A percentile compares a stretch with the other conserved stretches of the same genome.
phyloP scores from a whole-genome alignment of 2,329 filamentous ascomycete species.

The Alternaria rosae region DNA sequence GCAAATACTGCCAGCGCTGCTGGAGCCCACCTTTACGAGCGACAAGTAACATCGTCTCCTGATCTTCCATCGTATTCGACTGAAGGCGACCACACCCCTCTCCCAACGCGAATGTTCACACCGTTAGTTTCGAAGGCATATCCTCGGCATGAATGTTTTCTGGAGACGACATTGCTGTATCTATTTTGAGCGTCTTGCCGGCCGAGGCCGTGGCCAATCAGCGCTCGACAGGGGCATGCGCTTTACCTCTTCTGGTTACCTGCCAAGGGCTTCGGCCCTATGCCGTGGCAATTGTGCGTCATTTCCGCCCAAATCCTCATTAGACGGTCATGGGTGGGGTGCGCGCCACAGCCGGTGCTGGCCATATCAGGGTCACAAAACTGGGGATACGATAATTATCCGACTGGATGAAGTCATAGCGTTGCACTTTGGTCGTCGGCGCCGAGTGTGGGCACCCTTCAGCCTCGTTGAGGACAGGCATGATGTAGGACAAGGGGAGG shows the following conservation, averaged over 20 bases:
- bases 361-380: slow-evolving; percentile 9
- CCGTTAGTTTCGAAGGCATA: slow-evolving; percentile 10
- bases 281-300: slow-evolving; percentile 10
- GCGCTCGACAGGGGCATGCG: background rate
- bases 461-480: slow-evolving; percentile 7
- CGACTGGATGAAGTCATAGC: slow-evolving; percentile 15
- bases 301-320: slow-evolving; percentile 1
- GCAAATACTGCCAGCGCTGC: background rate
- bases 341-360: slow-evolving; percentile 12
- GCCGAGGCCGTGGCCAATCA: slow-evolving; percentile 5
- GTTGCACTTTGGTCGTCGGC: slow-evolving; percentile 9
- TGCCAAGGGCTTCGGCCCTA: background rate
- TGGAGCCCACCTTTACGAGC: background rate
- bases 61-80: background rate
- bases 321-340: slow-evolving; percentile 2
- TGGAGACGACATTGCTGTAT: slow-evolving; percentile 10
- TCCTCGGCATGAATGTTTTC: slow-evolving; percentile 15
- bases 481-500: slow-evolving; percentile 8
- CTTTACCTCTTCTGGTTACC: background rate
- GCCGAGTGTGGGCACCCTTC: slow-evolving; percentile 2
- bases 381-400: slow-evolving; percentile 15
- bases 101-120: background rate
- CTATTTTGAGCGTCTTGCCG: slow-evolving; percentile 8
- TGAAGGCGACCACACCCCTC: background rate
- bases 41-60: background rate